Evolutionary conservation across 768 basidiomycete genomes (phyloP).

Genomic region (Leccinum barrowsii): DNA sequence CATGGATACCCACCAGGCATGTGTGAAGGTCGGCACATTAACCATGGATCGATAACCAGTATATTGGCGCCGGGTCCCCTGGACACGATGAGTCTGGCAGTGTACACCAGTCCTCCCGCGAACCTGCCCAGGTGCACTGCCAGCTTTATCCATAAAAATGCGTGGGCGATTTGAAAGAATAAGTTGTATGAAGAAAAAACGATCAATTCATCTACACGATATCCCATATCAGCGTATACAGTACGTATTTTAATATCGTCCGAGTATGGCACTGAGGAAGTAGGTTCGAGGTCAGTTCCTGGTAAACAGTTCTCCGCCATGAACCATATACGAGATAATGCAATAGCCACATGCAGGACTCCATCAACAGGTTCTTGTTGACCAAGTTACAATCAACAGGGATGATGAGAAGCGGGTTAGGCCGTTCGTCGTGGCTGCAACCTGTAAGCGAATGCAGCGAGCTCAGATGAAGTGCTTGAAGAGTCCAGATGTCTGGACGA

Average conservation of each 20-base stretch:
- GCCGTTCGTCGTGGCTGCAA: not conserved
- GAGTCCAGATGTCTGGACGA: not conserved
- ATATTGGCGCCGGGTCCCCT: too few relatives aligned
- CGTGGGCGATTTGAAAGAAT: not conserved
- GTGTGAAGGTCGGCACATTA: not conserved
- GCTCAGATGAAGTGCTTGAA: not conserved
- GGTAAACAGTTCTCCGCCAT: not conserved
- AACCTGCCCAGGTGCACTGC: conserved; percentile 7
- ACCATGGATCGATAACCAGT: not conserved
- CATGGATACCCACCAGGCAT: not conserved
- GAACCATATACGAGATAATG: not conserved
- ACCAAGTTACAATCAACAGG: not conserved
- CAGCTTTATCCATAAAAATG: not conserved
- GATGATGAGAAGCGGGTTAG: not conserved
- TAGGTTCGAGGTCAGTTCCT: not conserved
- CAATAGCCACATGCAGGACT: not conserved
- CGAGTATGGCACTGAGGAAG: not conserved
- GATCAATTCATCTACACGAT: not conserved
- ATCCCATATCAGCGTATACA: not conserved
- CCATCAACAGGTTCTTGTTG: not conserved
- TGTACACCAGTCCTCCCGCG: conserved; percentile 12
- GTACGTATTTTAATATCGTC: not conserved
- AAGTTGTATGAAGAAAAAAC: not conserved
- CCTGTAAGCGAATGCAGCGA: not conserved
- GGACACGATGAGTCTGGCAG: not conserved